Evolutionary conservation across 2,329 filamentous ascomycete species (phyloP).

Genomic region (Botrytis fabae): DNA sequence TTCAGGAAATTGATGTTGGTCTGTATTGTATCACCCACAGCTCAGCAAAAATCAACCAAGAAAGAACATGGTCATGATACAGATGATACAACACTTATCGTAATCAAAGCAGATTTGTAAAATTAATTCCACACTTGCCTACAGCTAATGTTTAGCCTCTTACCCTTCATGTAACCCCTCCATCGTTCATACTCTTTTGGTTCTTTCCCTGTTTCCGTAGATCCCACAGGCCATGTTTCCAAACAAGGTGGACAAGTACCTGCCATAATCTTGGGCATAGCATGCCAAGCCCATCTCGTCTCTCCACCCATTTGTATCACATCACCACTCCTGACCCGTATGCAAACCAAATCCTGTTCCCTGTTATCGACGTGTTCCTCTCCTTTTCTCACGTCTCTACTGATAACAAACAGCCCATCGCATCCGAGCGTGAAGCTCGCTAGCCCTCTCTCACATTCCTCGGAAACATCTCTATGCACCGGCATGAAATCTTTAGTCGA

Average conservation of each 20-base stretch:
- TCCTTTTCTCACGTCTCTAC: conserved; percentile 48
- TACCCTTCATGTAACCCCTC: conserved; percentile 84
- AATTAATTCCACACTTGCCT: conserved; percentile 68
- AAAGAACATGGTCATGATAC: not conserved
- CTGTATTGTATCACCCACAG: not conserved
- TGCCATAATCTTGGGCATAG: conserved; percentile 81
- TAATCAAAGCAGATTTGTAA: not conserved
- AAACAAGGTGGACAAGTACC: conserved; percentile 77
- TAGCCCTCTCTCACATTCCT: conserved; percentile 74
- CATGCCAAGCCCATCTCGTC: conserved; percentile 90
- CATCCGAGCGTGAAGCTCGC: conserved; percentile 88
- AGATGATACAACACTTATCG: not conserved
- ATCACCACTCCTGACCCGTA: conserved; percentile 80
- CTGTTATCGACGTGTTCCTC: conserved; percentile 34
- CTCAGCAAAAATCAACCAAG: not conserved
- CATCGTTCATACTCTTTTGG: conserved; percentile 58
- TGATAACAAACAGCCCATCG: conserved; percentile 84
- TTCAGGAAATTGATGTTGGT: not conserved
- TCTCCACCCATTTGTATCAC: conserved; percentile 84
- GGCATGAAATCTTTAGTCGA: conserved; percentile 86
- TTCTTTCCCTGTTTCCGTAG: conserved; percentile 41
- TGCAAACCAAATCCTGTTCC: conserved; percentile 47
- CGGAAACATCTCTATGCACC: conserved; percentile 90
- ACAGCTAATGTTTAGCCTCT: conserved; percentile 92
- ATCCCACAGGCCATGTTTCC: conserved; percentile 66